phyloP scores from a whole-genome alignment of 2,329 filamentous ascomycete species.

The Falciphora oryzae region DNA sequence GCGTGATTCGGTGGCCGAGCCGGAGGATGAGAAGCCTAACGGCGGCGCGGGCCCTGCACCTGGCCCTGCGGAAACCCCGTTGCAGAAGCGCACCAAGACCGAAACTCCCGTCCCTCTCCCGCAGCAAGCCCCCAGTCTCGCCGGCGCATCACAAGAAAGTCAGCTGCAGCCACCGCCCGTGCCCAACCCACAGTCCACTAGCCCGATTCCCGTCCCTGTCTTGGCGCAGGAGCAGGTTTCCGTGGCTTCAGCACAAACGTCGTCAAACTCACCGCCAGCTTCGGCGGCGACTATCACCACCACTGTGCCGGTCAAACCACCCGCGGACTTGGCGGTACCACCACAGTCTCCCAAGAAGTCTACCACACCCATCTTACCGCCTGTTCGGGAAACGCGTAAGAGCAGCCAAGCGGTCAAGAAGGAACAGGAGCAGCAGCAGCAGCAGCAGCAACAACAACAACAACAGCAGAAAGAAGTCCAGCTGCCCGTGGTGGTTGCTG shows the following conservation, averaged over 20 bases:
- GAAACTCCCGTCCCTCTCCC: conserved; percentile 33
- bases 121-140: conserved; percentile 14
- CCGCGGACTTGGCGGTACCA: conserved; percentile 24
- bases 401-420: conserved; percentile 21
- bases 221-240: conserved; percentile 24
- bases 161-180: conserved; percentile 16
- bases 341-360: conserved; percentile 26
- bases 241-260: conserved; percentile 3
- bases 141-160: conserved; percentile 18
- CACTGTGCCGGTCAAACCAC: conserved; percentile 22
- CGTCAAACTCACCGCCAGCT: conserved; percentile 14
- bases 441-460: not conserved
- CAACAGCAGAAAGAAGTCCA: conserved; percentile 16
- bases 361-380: conserved; percentile 28
- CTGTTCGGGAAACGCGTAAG: conserved; percentile 27
- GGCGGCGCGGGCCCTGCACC: conserved; percentile 13
- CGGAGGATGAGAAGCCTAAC: conserved; percentile 23
- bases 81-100: conserved; percentile 30
- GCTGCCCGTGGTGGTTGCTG: not conserved
- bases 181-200: conserved; percentile 18
- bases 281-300: conserved; percentile 17
- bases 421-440: conserved; percentile 10
- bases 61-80: conserved; percentile 12
- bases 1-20: conserved; percentile 25
- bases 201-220: conserved; percentile 28